phyloP scores from a whole-genome alignment of 164 flowering plant genomes.

The Magnolia changhungtana region DNA sequence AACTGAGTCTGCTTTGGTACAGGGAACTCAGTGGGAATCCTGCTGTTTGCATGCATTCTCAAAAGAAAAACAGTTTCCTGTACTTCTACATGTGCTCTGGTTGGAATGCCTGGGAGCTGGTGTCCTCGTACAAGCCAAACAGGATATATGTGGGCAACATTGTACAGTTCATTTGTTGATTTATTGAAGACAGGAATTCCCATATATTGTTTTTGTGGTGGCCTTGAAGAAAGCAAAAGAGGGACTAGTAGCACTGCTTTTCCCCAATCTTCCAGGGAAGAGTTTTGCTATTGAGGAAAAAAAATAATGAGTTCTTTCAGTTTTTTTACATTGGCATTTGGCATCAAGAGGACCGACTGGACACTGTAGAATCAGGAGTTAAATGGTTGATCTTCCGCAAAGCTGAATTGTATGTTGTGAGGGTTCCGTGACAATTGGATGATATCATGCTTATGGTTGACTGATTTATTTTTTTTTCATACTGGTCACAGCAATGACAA shows the following conservation, averaged over 20 bases:
- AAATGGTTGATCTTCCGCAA: too few relatives aligned
- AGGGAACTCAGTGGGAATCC: slow-evolving; percentile 12
- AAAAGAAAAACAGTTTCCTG: slow-evolving; percentile 2
- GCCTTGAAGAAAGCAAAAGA: background rate
- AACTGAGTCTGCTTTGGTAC: slow-evolving; percentile 6
- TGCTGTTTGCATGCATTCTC: slow-evolving; percentile 1
- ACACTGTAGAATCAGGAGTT: too few relatives aligned
- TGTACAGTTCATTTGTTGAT: slow-evolving; percentile 71
- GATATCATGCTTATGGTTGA: too few relatives aligned
- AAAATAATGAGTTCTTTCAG: too few relatives aligned
- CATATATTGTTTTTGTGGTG: slow-evolving; percentile 1
- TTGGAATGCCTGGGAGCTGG: slow-evolving; percentile 15
- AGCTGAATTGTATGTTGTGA: too few relatives aligned
- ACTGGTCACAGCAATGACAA: too few relatives aligned
- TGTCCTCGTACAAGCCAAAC: slow-evolving; percentile 10
- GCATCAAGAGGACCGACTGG: too few relatives aligned
- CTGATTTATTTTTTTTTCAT: too few relatives aligned
- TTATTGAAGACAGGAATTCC: slow-evolving; percentile 27
- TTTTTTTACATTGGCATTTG: background rate
- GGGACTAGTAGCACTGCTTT: background rate
- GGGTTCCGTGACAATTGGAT: too few relatives aligned
- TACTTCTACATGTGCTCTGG: background rate
- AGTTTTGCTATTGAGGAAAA: background rate
- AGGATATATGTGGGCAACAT: slow-evolving; percentile 14
- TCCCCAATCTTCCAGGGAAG: background rate